Evolutionary conservation across 139 green algal species (phyloP), one percentile per base, ranked within the genome.

Genomic region (Chlamydomonas schloesseri): DNA sequence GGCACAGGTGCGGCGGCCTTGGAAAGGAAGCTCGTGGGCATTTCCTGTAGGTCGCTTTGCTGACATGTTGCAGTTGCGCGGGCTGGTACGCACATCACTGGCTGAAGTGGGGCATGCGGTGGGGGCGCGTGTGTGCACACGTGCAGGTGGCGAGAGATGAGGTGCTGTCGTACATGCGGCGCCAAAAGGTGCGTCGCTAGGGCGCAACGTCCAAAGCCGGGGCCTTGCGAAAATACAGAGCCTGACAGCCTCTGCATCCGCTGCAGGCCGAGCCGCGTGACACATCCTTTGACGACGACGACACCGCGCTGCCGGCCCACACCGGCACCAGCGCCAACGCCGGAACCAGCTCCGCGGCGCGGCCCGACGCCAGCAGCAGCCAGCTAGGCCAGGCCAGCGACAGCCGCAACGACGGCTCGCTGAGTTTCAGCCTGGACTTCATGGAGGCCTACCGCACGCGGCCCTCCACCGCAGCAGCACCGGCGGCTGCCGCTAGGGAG

Each of bases 111-210:
- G n/a, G n/a, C n/a, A n/a, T n/a, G n/a, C n/a, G n/a, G n/a, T n/a
- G n/a, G n/a, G n/a, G n/a, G n/a, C n/a, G n/a, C 57, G 9, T 6
- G 4, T 24, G 21, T 29, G 20, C 21, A 64, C 20, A 26, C 57
- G 57, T 64, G 21, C 75, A 82, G 75, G 58, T 82, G 14, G 75
- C 75, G 14, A 23, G 58, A 6, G 58, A 71, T 37, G 75, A 82
- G 28, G 75, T 82, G 29, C 58, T 71, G 21, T 72, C 75, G 2
- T 82, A 82, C 58, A 82, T 82, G 75, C 55, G 71, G 37, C 73
- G 69, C 21, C 53, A 57, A 9, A 53, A 53, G 29, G 21, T 69
- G 10, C 73, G 55, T 11, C 17, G 55, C 55, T 60, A 4, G 55
- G 69, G 53, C 73, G 57, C 75, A 71, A 71, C 23, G 57, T 58